Conservation (phyloP, 2,329 filamentous ascomycete species). For the Zalaria obscura region DNA sequence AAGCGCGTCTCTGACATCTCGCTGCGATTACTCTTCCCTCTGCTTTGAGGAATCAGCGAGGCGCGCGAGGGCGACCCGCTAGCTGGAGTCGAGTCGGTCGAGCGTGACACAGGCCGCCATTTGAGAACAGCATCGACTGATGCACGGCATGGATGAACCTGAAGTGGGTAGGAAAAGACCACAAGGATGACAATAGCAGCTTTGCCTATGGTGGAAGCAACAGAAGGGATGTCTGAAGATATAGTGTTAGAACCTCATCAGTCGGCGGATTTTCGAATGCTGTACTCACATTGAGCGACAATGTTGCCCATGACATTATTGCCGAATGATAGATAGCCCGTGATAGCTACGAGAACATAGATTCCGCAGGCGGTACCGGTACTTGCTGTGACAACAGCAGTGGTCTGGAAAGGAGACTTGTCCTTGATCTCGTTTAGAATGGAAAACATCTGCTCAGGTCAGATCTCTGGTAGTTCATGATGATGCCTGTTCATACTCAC, state of each 20-base stretch:
- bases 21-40: constrained; percentile 14
- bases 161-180: constrained; percentile 89
- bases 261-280: background rate
- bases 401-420: constrained; percentile 64
- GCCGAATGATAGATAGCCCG: constrained; percentile 90
- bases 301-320: constrained; percentile 85
- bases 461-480: constrained; percentile 2
- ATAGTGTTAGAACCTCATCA: background rate
- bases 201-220: constrained; percentile 81
- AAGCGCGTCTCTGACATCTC: constrained; percentile 79
- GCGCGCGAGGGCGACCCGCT: constrained; percentile 10
- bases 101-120: constrained; percentile 54
- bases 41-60: constrained; percentile 9
- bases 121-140: constrained; percentile 86
- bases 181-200: constrained; percentile 92
- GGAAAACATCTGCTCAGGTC: constrained; percentile 70
- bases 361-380: constrained; percentile 79
- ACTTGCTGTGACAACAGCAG: constrained; percentile 64
- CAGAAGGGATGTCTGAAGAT: constrained; percentile 48
- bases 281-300: constrained; percentile 66
- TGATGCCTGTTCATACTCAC: constrained; percentile 32
- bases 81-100: constrained; percentile 3
- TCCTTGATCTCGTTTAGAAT: constrained; percentile 90
- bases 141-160: constrained; percentile 92
- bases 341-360: constrained; percentile 85